Evolutionary conservation across 2,329 filamentous ascomycete genomes (phyloP).

Genomic region (Neoascochyta sp.): DNA sequence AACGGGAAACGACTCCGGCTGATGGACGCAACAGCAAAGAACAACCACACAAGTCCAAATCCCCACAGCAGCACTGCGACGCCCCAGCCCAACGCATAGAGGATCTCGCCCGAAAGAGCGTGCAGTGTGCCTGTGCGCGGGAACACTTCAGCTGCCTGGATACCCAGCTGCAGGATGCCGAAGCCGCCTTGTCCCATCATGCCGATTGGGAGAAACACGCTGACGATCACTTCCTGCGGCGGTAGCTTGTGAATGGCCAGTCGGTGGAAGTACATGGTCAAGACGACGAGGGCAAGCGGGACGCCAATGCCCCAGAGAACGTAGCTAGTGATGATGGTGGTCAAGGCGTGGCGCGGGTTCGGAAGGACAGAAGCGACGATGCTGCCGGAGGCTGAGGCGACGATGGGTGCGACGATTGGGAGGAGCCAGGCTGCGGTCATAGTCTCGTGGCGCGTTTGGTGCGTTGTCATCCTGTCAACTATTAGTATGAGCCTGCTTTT

Average conservation of each 20-base stretch:
- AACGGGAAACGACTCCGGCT: slow-evolving; percentile 50
- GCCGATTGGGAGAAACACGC: slow-evolving; percentile 63
- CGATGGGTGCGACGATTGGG: slow-evolving; percentile 63
- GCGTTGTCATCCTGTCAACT: slow-evolving; percentile 24
- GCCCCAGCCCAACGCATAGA: slow-evolving; percentile 57
- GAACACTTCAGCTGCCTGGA: slow-evolving; percentile 43
- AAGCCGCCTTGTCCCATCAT: slow-evolving; percentile 65
- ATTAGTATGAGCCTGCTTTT: too few species aligned
- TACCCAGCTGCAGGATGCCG: slow-evolving; percentile 51
- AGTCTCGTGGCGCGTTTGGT: slow-evolving; percentile 22
- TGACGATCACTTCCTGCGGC: slow-evolving; percentile 63
- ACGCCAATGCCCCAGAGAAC: slow-evolving; percentile 65
- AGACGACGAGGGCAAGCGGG: slow-evolving; percentile 57
- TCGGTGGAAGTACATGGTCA: slow-evolving; percentile 68
- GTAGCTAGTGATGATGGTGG: slow-evolving; percentile 61
- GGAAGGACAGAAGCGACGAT: slow-evolving; percentile 58
- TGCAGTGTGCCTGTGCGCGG: slow-evolving; percentile 36
- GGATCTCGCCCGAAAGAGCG: slow-evolving; percentile 48
- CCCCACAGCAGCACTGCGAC: slow-evolving; percentile 53
- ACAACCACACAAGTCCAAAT: slow-evolving; percentile 53
- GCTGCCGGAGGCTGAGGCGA: slow-evolving; percentile 61
- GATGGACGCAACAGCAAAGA: slow-evolving; percentile 51
- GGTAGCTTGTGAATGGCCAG: slow-evolving; percentile 63
- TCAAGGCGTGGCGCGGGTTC: slow-evolving; percentile 52
- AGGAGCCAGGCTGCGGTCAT: slow-evolving; percentile 65